These are phyloP conservation scores for Haematococcus lacustris DNA, from an alignment of 139 green algal species.

Conservation along the genomic window DNA sequence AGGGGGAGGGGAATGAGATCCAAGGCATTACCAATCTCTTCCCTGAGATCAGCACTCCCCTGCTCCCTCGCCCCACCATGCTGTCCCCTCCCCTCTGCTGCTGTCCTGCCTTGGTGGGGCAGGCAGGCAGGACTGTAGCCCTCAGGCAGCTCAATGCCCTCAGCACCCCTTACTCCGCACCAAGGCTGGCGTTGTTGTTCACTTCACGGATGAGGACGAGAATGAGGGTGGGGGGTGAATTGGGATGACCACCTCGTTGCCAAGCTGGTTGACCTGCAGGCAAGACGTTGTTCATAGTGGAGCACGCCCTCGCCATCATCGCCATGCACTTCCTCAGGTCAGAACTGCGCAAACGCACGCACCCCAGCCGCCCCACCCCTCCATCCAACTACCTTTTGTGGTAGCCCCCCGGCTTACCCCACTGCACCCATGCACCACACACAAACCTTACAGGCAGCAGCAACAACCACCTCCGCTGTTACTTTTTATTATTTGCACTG, in stretches of 20 bases:
- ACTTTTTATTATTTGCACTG: background rate
- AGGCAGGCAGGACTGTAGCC: too few relatives aligned
- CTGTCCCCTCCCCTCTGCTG: too few relatives aligned
- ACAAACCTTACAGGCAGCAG: background rate
- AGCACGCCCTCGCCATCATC: conserved; percentile 38
- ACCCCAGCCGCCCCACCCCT: too few relatives aligned
- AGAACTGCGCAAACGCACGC: conserved; percentile 9
- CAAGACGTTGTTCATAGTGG: conserved; percentile 40
- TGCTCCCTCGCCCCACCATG: too few relatives aligned
- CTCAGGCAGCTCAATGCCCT: background rate
- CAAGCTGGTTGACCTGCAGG: conserved; percentile 16
- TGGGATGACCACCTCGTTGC: background rate
- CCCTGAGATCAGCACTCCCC: too few relatives aligned
- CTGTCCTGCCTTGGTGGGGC: too few relatives aligned
- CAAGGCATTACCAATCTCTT: too few relatives aligned
- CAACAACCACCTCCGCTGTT: background rate
- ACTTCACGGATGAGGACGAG: background rate
- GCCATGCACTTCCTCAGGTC: conserved; percentile 43
- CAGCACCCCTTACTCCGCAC: background rate
- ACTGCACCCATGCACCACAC: background rate
- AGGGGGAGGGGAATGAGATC: too few relatives aligned
- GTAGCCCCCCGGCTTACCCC: background rate
- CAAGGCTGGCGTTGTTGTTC: background rate
- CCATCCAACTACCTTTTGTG: background rate
- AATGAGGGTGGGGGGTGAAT: background rate